A percentile compares a stretch with the other conserved stretches of the same genome.
These are phyloP conservation scores for Eimeria acervulina DNA, from an alignment of 169 alveolate genomes.

Conservation along the genomic window DNA sequence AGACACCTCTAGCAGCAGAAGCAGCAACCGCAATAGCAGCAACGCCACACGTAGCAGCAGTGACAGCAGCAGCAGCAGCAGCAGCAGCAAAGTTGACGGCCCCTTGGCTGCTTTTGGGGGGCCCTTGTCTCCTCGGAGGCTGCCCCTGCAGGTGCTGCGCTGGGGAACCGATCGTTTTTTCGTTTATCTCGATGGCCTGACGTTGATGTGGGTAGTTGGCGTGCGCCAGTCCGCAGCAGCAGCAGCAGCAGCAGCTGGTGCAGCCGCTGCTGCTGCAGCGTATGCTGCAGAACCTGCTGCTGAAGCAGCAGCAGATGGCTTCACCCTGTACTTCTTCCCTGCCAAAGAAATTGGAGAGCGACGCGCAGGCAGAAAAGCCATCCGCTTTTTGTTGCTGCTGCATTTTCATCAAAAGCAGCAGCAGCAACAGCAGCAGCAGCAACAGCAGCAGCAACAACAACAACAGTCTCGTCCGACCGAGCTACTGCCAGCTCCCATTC, in stretches of 20 bases:
- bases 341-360: constrained; percentile 40
- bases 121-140: constrained; percentile 30
- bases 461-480: neutral
- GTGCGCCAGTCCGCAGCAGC: constrained; percentile 19
- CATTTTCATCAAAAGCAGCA: constrained; percentile 27
- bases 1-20: neutral
- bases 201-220: constrained; percentile 31
- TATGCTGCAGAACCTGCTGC: constrained; percentile 36
- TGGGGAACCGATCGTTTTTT: constrained; percentile 31
- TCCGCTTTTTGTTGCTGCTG: constrained; percentile 60
- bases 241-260: constrained; percentile 62
- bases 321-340: constrained; percentile 22
- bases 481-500: constrained; percentile 32
- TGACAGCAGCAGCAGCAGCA: constrained; percentile 45
- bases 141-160: constrained; percentile 51
- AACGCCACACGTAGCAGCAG: constrained; percentile 20
- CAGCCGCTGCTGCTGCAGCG: constrained; percentile 41
- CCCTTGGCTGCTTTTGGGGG: constrained; percentile 64
- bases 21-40: neutral
- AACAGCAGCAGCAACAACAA: constrained; percentile 34
- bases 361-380: constrained; percentile 58
- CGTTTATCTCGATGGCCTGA: constrained; percentile 45
- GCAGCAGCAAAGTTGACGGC: neutral
- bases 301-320: constrained; percentile 38
- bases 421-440: constrained; percentile 46